These are phyloP conservation scores for Cucumis cinereus DNA, from an alignment of 306 rosid species.

Conservation along the genomic window DNA sequence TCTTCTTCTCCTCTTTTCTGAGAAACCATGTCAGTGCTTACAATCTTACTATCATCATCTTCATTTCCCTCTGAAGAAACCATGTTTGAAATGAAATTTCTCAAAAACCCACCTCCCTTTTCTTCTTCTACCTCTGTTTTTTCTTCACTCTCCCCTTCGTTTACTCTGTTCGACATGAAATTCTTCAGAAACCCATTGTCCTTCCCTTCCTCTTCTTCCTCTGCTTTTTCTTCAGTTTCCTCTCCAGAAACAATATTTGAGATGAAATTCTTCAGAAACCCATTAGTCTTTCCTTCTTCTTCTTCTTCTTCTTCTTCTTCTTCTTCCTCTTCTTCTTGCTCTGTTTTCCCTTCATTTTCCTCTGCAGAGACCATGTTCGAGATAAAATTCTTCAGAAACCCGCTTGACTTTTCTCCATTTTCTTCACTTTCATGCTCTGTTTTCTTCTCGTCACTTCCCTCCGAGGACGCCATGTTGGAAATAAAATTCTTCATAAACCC, in stretches of 20 bases:
- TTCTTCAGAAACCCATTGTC: constrained; percentile 5
- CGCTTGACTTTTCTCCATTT: background rate
- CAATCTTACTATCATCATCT: background rate
- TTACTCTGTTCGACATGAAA: constrained; percentile 3
- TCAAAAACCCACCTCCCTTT: constrained; percentile 1
- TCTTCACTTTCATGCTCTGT: background rate
- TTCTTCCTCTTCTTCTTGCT: background rate
- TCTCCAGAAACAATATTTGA: constrained; percentile 1
- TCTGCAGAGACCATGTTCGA: background rate
- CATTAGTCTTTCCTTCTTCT: background rate
- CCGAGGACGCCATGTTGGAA: constrained; percentile 1
- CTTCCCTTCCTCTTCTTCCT: background rate
- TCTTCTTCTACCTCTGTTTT: background rate
- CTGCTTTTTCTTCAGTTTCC: background rate
- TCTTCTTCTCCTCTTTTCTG: constrained; percentile 6
- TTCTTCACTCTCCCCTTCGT: background rate
- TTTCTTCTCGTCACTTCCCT: constrained; percentile 1
- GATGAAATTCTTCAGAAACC: constrained; percentile 9
- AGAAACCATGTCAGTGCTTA: constrained; percentile 4
- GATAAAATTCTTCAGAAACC: constrained; percentile 8
- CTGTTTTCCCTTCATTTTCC: background rate
- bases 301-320: background rate
- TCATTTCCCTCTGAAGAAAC: constrained; percentile 7
- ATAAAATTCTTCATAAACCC: constrained; percentile 12
- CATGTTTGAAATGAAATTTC: constrained; percentile 4